Conservation (phyloP, 1,284 basidiomycete genomes). For the Kwoniella shivajii region DNA sequence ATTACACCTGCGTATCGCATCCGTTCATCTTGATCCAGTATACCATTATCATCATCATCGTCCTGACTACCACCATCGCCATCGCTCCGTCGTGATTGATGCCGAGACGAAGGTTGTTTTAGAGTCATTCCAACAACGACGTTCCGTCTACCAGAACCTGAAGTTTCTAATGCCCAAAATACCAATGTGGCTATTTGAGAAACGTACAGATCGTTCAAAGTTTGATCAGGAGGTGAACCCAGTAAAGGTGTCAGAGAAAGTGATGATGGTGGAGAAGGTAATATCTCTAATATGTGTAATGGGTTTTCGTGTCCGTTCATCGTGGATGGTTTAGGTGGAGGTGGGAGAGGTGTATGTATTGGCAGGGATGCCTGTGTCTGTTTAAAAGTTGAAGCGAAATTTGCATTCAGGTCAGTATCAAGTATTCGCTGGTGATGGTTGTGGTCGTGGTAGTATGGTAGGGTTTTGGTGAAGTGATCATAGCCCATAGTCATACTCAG, state of each 20-base stretch:
- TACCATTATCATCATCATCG: slow-evolving; percentile 48
- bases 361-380: slow-evolving; percentile 83
- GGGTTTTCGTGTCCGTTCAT: slow-evolving; percentile 67
- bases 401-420: too few species aligned
- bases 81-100: slow-evolving; percentile 61
- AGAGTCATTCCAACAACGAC: slow-evolving; percentile 50
- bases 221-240: slow-evolving; percentile 64
- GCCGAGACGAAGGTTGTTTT: slow-evolving; percentile 50
- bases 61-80: slow-evolving; percentile 58
- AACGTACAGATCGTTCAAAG: slow-evolving; percentile 77
- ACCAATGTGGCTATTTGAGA: slow-evolving; percentile 82
- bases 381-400: neutral
- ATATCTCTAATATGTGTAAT: slow-evolving; percentile 54
- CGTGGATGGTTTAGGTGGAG: slow-evolving; percentile 43
- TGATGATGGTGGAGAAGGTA: slow-evolving; percentile 71
- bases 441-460: too few species aligned
- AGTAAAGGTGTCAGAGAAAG: slow-evolving; percentile 75
- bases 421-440: too few species aligned
- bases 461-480: too few species aligned
- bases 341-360: slow-evolving; percentile 62
- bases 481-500: neutral
- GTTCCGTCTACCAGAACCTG: slow-evolving; percentile 31
- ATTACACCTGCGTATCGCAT: slow-evolving; percentile 68
- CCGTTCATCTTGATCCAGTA: slow-evolving; percentile 56
- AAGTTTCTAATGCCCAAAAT: slow-evolving; percentile 63